Base-by-base conservation (phyloP, 2,329 filamentous ascomycete genomes). In the Pseudocercospora cruenta region DNA sequence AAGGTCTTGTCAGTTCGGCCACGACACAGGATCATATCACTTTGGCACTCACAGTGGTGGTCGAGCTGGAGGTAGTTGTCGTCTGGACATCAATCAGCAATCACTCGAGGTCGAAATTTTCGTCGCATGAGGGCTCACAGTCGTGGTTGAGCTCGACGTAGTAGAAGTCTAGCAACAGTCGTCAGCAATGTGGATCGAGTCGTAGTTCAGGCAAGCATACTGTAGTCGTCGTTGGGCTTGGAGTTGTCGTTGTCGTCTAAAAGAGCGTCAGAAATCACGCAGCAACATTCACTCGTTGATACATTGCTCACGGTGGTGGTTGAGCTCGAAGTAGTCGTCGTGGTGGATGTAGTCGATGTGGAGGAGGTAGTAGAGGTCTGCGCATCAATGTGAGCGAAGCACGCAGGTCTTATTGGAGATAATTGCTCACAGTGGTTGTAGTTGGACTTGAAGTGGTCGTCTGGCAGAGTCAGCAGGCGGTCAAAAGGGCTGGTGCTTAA, bases 311-410 rank as follows among this genome's bases (percentile, higher is more conserved):
- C 45, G 45, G 21, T 49, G 12, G 31, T 33, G 31, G 31, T 33
- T 12, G 31, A 33, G 31, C 31, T 33, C 10, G 45, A 49, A 22
- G 45, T 49, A 19, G 45, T 49, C n/a, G 45, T 19, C 7, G 45
- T 49, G 12, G 45, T 49, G 45, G 45, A 49, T 19, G 45, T 49
- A 19, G 45, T 49, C n/a, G 45, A 49, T 8, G 31, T 33, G 10
- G 31, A 33, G 31, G 53, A 33, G 31, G 53, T 57, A 28, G 53
- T 57, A 36, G 53, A 57, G 26, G 53, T 57, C 53, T 54, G 22
- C 21, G 43, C 7, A 22, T 47, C 2, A 33, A 33, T 33, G 31
- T 33, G 31, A 33, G 31, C 31, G 6, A 16, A 19, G 45, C 45
- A 49, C 10, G 16, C 12, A 33, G 31, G 12, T 33, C 31, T 2